Base-by-base conservation (phyloP, 2,329 filamentous ascomycete genomes). In the Metarhizium guizhouense region DNA sequence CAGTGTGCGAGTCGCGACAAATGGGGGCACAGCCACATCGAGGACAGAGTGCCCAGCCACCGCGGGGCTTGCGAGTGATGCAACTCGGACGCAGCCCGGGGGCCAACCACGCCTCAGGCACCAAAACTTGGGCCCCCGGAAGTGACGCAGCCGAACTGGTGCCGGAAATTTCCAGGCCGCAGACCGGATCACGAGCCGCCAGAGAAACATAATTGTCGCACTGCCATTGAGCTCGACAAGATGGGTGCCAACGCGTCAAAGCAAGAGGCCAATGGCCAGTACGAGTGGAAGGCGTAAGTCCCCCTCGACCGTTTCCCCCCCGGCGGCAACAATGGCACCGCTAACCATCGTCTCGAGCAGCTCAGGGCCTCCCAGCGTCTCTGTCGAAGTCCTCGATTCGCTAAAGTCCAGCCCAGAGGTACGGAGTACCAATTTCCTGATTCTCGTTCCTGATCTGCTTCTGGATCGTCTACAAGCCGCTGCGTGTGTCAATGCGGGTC, bases 321-420 rank as follows among this genome's bases (percentile, higher is more conserved):
- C 42, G 10, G n/a, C 40, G 11, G 14, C n/a, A 6, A 14, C 42
- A 13, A 40, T 14, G n/a, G 6, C n/a, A 20, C n/a, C 40, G 43
- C 51, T 42, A 54, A 13, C 52, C 30, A 47, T 38, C 4, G 25
- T 7, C 50, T 43, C 6, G 66, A 64, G 65, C 65, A 75, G 67
- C 64, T 68, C 68, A 62, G 73, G 75, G 51, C 76, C 79, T 38
- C 73, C 76, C 61, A 76, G 78, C 64, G 70, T 95, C 72, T 95
- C 91, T 62, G 85, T 89, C 67, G 85, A 88, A 68, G 79, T 96
- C 66, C 80, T 95, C 65, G 86, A 95, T 66, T 84, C 86, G 58
- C 79, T 97, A 59, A 90, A 96, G 72, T 82, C 84, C 59, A 95
- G 84, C 76, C 81, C 87, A 64, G 91, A 96, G 84, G 92, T 96